Base-by-base conservation (phyloP, 306 rosid genomes). In the Neltuma alba region DNA sequence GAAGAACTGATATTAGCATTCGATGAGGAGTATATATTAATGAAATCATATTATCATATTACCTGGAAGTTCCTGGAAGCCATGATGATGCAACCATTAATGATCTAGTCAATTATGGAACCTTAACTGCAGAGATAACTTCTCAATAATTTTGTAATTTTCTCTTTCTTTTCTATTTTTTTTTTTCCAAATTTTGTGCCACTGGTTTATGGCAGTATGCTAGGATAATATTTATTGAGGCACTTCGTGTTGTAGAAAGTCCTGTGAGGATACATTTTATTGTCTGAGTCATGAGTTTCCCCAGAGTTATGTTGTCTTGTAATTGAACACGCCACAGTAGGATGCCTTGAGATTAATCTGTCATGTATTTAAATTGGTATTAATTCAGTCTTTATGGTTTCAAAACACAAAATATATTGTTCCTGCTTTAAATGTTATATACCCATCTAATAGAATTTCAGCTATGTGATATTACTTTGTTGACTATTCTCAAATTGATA, bases 1-100 rank as follows among this genome's bases (percentile, higher is more conserved):
- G 77, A 47, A 66, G 80, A 45, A 78, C 73, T 68, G 75, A 72
- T 9, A 20, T 74, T 50, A 47, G 5, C 28, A 50, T 48, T 61
- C 60, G 5, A 21, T 72, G 77, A 44, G 21, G 69, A 54, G 14
- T 66, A 74, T 14, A 45, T 45, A 55, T 40, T 57, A 33, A 61
- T 75, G 77, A 48, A 55, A 36, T 38, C 50, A 66, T 38, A 66
- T 38, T 38, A n/a, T 66, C 50, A 37, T 64, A 20, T 66, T 37
- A 41, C 50, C 27, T 21, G 20, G 44, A 66, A n/a, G 37, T 69
- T 1, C 60, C 16, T 45, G 61, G 75, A 45, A 70, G 75, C 36
- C 58, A 16, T 6, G 50, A 6, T 45, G 58, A n/a, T 36, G 71
- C 45, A 33, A 16, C 25, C 20, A 25, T 36, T 9, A 30, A 28